Conservation (phyloP, 305 asterid genomes). For the Fraxinus dipetala region DNA sequence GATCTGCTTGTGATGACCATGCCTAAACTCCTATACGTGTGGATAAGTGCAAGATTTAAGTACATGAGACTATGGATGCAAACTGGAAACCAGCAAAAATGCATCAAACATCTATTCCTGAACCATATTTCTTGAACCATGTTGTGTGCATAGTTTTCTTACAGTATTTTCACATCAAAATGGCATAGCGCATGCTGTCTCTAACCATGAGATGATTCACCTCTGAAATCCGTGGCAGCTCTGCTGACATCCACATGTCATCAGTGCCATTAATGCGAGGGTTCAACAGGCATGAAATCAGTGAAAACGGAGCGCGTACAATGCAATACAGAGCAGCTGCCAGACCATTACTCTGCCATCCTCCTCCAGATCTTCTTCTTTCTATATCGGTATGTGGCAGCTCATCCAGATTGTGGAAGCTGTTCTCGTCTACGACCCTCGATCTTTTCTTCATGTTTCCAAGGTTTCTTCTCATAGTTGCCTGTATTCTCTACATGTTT, state of each 20-base stretch:
- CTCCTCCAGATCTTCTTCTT: constrained; percentile 15
- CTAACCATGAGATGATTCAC: constrained; percentile 50
- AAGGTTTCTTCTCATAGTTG: constrained; percentile 25
- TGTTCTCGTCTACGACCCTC: constrained; percentile 42
- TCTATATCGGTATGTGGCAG: not conserved
- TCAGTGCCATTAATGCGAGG: constrained; percentile 37
- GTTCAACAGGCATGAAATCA: constrained; percentile 35
- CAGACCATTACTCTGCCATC: constrained; percentile 24
- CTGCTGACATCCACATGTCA: constrained; percentile 50
- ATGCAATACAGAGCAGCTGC: constrained; percentile 28
- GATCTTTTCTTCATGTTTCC: constrained; percentile 34
- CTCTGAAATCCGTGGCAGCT: constrained; percentile 43
- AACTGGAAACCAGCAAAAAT: not conserved
- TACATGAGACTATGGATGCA: not conserved
- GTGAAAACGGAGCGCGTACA: constrained; percentile 35
- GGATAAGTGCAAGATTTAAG: not conserved
- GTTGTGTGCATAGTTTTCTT: not conserved
- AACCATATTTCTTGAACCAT: not conserved
- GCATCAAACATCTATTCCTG: constrained; percentile 16
- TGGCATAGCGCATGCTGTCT: constrained; percentile 49
- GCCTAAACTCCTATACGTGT: not conserved
- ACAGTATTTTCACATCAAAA: constrained; percentile 38
- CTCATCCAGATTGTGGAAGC: constrained; percentile 1
- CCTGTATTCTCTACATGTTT: constrained; percentile 28
- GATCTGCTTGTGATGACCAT: not conserved